Percentiles rank a stretch among this genome's conserved stretches.
Conservation (phyloP, 306 rosid species). For the Trifolium fragiferum region DNA sequence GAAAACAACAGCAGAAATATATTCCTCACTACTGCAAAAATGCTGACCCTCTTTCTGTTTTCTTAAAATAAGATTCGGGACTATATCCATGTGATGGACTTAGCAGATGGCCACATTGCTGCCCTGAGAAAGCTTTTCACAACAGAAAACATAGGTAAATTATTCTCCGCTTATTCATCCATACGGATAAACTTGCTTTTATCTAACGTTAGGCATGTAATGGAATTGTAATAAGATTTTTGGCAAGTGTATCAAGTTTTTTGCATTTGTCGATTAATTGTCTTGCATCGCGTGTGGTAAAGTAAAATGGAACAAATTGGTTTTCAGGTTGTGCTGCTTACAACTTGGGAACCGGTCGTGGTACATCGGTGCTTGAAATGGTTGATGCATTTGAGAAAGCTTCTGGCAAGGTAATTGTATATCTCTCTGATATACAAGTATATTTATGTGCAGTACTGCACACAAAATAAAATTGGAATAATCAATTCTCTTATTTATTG, state of each 20-base stretch:
- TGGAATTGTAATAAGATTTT: constrained; percentile 19
- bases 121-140: constrained; percentile 83
- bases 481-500: constrained; percentile 6
- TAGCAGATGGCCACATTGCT: constrained; percentile 98
- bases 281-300: constrained; percentile 21
- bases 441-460: neutral
- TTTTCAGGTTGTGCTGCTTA: constrained; percentile 83
- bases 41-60: constrained; percentile 21
- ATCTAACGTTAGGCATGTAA: neutral
- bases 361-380: constrained; percentile 95
- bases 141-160: constrained; percentile 64
- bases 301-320: constrained; percentile 35
- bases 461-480: constrained; percentile 15
- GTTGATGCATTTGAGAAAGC: constrained; percentile 90
- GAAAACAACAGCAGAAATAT: constrained; percentile 3
- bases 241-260: neutral
- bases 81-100: constrained; percentile 98
- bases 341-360: constrained; percentile 89
- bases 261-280: constrained; percentile 5
- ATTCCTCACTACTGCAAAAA: constrained; percentile 3
- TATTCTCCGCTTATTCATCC: neutral
- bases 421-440: neutral
- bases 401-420: constrained; percentile 69
- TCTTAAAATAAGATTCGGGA: constrained; percentile 72
- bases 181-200: neutral